Evolutionary conservation across 2,329 filamentous ascomycete species (phyloP), one percentile per base, ranked within the genome.

Genomic region (Aspergillaceae sp.): DNA sequence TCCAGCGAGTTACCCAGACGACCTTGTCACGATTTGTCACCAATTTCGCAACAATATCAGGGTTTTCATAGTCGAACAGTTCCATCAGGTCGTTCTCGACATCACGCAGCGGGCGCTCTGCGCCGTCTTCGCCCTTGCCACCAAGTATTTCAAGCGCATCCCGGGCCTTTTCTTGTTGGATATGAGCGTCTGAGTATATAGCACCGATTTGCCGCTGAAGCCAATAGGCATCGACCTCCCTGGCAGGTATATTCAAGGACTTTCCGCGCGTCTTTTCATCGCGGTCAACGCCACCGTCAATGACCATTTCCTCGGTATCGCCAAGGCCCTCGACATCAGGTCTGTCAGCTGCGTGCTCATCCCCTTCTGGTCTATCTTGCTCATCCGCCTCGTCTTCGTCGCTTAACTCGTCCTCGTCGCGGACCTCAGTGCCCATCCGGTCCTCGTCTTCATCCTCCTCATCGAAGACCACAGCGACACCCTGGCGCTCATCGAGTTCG

Each of bases 81-180:
- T 96, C 92, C 86, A 97, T 97, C 48, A 98, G 75, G 52, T 98
- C 92, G 66, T 98, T 98, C 62, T 98, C 92, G 46, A 97, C 90
- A 60, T 98, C 91, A 58, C 91, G 83, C 29, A 97, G 74, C 9
- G 86, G 78, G 65, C 87, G 90, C 59, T 94, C 88, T 49, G 91
- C 84, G 10, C 85, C 89, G 46, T 86, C 84, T 43, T 79, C 65
- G 5, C 82, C 77, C 51, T 84, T 77, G 40, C 86, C 89, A 29
- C 86, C 85, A 45, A 98, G 77, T 41, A 94, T 89, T 33, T 83
- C 80, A 45, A 98, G 75, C 0, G 89, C 90, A 55, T 87, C 79
- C 54, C 84, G 80, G 4, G 92, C 92, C 72, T 97, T 97, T 63
- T 92, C 87, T 59, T 94, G 87, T 62, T 96, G 91, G 42, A 83